These are phyloP conservation scores for Adansonia grandidieri DNA, from an alignment of 441 rosid species.

Conservation along the genomic window DNA sequence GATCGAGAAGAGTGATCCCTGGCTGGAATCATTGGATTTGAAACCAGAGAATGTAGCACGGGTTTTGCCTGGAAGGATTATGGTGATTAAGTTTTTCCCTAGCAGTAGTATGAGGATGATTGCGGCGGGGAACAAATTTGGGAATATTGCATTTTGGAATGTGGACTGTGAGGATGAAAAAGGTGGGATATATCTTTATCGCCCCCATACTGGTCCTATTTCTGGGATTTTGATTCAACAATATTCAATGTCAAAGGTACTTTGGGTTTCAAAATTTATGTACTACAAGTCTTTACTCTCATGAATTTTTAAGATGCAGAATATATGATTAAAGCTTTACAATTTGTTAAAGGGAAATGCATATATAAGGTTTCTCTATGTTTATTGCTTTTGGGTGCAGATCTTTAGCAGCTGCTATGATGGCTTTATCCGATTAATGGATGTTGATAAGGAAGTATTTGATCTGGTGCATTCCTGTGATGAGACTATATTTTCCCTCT, in stretches of 20 bases:
- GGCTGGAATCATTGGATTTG: slow-evolving; percentile 50
- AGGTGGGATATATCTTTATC: slow-evolving; percentile 59
- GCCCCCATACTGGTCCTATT: slow-evolving; percentile 58
- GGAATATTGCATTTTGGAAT: slow-evolving; percentile 81
- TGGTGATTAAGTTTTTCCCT: slow-evolving; percentile 64
- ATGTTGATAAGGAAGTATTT: slow-evolving; percentile 70
- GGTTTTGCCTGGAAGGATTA: slow-evolving; percentile 62
- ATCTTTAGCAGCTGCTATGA: slow-evolving; percentile 67
- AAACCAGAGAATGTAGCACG: slow-evolving; percentile 66
- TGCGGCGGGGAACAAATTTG: slow-evolving; percentile 67
- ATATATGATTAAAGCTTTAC: background rate
- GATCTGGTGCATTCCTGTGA: slow-evolving; percentile 58
- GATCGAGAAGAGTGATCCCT: slow-evolving; percentile 39
- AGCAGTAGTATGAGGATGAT: slow-evolving; percentile 55
- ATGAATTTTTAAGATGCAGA: no score
- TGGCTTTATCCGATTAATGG: slow-evolving; percentile 72
- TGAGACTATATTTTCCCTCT: slow-evolving; percentile 59
- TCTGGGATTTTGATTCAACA: slow-evolving; percentile 65
- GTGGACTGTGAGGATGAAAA: slow-evolving; percentile 45
- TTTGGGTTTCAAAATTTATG: slow-evolving; percentile 16
- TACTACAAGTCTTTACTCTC: background rate
- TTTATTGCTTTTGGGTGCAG: slow-evolving; percentile 43
- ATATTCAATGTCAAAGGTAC: slow-evolving; percentile 68
- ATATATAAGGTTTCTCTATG: background rate
- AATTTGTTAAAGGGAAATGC: background rate